Base-by-base conservation (phyloP, 768 basidiomycete genomes). In the Lactifluus echinatus region DNA sequence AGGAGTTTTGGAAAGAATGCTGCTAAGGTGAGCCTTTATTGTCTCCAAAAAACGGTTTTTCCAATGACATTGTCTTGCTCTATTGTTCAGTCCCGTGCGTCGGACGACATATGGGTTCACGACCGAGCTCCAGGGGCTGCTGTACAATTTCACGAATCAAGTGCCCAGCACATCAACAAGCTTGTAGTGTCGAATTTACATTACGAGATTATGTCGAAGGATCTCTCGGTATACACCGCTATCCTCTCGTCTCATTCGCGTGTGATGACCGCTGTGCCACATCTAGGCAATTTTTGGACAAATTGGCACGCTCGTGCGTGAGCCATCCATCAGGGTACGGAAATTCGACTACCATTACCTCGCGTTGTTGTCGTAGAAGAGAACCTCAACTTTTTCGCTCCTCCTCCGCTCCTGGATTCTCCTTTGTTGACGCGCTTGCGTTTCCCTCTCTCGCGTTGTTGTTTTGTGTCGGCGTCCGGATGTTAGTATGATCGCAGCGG, bases 241-340 rank as follows among this genome's bases (percentile, higher is more conserved):
- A 4, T 62, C 62, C 21, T 65, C 44, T 37, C 47, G 43, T 21
- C 51, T 11, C 39, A 29, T 19, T 26, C 42, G 29, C 24, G 19
- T 26, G n/a, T 49, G 17, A 19, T 45, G 36, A 37, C 40, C 34
- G 37, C 44, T 39, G 4, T 17, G 8, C 29, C 28, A 12, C 29
- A 11, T 39, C 28, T 65, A 94, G 91, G 78, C 80, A 72, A 91
- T 94, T 65, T 95, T 94, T 79, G 88, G 90, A 67, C 83, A 88
- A 70, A 85, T 90, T 72, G 92, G 92, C 76, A 90, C 89, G 75
- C 83, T 95, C 72, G 80, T 90, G 68, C 85, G 90, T 73, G 90
- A 93, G 79, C 92, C 92, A 75, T 74, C 83, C 72, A 92, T 95
- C 73, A 90, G 88, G 87, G 92, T 95, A 93, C 86, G 93, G 72